Evolutionary conservation across 2,329 filamentous ascomycete genomes (phyloP).

Genomic region (Beauveria sp.): DNA sequence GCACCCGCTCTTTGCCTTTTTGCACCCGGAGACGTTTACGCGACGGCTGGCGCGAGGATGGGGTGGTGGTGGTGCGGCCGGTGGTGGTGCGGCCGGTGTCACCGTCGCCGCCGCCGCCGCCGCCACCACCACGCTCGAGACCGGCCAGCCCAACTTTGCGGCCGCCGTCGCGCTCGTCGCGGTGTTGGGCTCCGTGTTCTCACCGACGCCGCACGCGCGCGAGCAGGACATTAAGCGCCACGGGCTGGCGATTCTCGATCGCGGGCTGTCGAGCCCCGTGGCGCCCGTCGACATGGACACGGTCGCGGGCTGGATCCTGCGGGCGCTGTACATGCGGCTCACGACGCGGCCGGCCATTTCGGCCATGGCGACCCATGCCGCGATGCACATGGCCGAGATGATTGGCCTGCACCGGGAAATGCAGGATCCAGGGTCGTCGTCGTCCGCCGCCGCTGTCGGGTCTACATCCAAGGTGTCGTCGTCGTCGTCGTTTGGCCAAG

Average conservation of each 20-base stretch:
- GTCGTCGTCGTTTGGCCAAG: background rate
- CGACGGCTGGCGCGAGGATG: background rate
- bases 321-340: conserved; percentile 14
- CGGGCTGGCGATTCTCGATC: conserved; percentile 10
- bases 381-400: conserved; percentile 15
- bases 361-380: conserved; percentile 13
- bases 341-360: conserved; percentile 15
- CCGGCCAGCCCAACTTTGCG: conserved; percentile 6
- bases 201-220: conserved; percentile 6
- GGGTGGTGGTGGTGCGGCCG: background rate
- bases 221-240: conserved; percentile 12
- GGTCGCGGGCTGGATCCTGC: conserved; percentile 15
- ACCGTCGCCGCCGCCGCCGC: background rate
- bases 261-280: conserved; percentile 5
- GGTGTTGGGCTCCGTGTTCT: conserved; percentile 14
- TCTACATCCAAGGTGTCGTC: background rate
- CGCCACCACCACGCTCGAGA: background rate
- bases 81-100: background rate
- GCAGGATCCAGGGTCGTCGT: background rate
- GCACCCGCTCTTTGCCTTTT: conserved; percentile 12
- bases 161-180: conserved; percentile 14
- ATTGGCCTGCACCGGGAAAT: conserved; percentile 14
- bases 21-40: background rate
- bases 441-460: background rate
- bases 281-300: conserved; percentile 13